These are phyloP conservation scores for Hypsizygus ulmarius DNA, from an alignment of 1,284 basidiomycete genomes.

Conservation along the genomic window DNA sequence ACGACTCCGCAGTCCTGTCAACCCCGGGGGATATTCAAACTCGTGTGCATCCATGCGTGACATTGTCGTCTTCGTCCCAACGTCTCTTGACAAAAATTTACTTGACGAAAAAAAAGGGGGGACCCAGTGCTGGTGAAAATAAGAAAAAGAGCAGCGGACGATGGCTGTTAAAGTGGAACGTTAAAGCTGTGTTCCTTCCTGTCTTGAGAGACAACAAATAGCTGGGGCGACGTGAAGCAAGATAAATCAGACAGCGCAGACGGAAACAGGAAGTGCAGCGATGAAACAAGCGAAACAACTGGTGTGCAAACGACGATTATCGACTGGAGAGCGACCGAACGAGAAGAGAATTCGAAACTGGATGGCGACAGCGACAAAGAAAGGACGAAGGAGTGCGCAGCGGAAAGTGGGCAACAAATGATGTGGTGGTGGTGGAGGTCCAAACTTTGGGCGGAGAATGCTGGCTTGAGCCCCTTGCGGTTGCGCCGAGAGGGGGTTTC, in stretches of 20 bases:
- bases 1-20: conserved; percentile 23
- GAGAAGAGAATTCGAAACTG: conserved; percentile 29
- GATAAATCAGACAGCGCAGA: conserved; percentile 26
- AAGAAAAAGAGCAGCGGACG: conserved; percentile 10
- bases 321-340: conserved; percentile 37
- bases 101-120: conserved; percentile 19
- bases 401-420: conserved; percentile 11
- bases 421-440: conserved; percentile 11
- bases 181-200: conserved; percentile 18
- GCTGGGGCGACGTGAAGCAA: conserved; percentile 26
- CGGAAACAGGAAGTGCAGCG: conserved; percentile 23
- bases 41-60: conserved; percentile 41
- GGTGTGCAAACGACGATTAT: conserved; percentile 30
- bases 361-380: conserved; percentile 26
- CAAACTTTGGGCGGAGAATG: no score
- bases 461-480: no score
- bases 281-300: conserved; percentile 32
- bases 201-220: conserved; percentile 21
- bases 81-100: conserved; percentile 11
- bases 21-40: conserved; percentile 40
- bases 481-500: conserved; percentile 26
- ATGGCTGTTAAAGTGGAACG: conserved; percentile 13
- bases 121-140: conserved; percentile 6
- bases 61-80: conserved; percentile 26
- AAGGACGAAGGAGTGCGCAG: conserved; percentile 22